Evolutionary conservation across 2,329 filamentous ascomycete species (phyloP).

Genomic region (Cytospora piceicola): DNA sequence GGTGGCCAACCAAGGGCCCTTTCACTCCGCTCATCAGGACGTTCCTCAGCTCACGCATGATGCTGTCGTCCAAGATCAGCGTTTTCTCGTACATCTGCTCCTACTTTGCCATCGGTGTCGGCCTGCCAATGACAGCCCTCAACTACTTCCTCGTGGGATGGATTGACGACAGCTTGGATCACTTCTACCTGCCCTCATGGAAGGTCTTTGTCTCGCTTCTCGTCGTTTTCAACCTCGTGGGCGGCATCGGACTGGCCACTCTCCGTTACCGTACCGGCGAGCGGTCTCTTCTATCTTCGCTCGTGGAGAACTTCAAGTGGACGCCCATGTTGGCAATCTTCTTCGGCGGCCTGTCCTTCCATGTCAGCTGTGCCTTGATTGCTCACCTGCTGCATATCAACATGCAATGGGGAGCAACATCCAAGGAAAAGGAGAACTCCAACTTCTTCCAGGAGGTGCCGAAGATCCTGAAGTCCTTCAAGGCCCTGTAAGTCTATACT

Average conservation of each 20-base stretch:
- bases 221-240: constrained; percentile 65
- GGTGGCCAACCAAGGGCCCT: constrained; percentile 64
- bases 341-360: constrained; percentile 47
- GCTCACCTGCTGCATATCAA: constrained; percentile 47
- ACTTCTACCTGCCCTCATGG: constrained; percentile 69
- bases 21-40: constrained; percentile 66
- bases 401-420: constrained; percentile 56
- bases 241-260: constrained; percentile 62
- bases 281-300: constrained; percentile 48
- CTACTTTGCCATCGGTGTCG: constrained; percentile 70
- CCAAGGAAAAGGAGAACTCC: constrained; percentile 59
- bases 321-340: constrained; percentile 55
- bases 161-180: constrained; percentile 68
- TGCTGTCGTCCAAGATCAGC: constrained; percentile 68
- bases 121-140: constrained; percentile 66
- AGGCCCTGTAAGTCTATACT: constrained; percentile 52
- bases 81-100: constrained; percentile 70
- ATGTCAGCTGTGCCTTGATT: constrained; percentile 45
- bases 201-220: constrained; percentile 65
- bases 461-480: constrained; percentile 57
- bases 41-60: constrained; percentile 66
- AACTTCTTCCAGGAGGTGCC: constrained; percentile 62
- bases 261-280: constrained; percentile 66
- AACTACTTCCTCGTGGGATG: constrained; percentile 76
- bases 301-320: constrained; percentile 65